phyloP scores from a whole-genome alignment of 1,284 basidiomycete genomes.

The Austropuccinia psidii region DNA sequence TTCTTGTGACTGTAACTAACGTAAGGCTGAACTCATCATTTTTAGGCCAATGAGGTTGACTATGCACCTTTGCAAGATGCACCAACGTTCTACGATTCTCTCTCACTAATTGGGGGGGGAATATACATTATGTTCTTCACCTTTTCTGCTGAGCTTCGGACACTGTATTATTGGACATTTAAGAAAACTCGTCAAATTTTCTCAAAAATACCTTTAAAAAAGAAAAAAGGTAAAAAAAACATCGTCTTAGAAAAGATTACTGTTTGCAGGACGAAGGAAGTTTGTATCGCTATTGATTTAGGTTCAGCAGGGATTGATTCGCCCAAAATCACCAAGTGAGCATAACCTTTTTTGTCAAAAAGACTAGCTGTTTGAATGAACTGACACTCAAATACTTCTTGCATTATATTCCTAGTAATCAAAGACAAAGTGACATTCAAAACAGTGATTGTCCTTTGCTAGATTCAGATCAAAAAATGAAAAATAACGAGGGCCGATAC shows the following conservation, averaged over 20 bases:
- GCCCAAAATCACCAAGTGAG: neutral
- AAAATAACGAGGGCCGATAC: neutral
- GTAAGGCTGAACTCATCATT: neutral
- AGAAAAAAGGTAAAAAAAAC: neutral
- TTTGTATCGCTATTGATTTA: neutral
- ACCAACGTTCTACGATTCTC: constrained; percentile 12
- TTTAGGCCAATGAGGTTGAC: neutral
- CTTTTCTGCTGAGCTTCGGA: constrained; percentile 5
- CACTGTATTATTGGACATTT: neutral
- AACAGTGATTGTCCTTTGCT: neutral
- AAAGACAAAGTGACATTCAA: neutral
- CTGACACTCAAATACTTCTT: neutral
- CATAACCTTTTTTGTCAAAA: neutral
- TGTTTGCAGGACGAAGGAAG: neutral
- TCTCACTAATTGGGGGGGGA: constrained; percentile 3
- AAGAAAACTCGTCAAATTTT: neutral
- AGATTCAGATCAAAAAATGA: neutral
- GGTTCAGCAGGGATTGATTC: neutral
- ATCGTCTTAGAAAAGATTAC: neutral
- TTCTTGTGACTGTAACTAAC: neutral
- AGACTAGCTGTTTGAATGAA: neutral
- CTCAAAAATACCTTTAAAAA: neutral
- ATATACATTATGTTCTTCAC: constrained; percentile 29
- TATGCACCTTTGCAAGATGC: neutral
- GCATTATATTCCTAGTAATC: neutral